Conservation (phyloP, 192 early-diverging fungal species). For the Obelidium mucronatum region DNA sequence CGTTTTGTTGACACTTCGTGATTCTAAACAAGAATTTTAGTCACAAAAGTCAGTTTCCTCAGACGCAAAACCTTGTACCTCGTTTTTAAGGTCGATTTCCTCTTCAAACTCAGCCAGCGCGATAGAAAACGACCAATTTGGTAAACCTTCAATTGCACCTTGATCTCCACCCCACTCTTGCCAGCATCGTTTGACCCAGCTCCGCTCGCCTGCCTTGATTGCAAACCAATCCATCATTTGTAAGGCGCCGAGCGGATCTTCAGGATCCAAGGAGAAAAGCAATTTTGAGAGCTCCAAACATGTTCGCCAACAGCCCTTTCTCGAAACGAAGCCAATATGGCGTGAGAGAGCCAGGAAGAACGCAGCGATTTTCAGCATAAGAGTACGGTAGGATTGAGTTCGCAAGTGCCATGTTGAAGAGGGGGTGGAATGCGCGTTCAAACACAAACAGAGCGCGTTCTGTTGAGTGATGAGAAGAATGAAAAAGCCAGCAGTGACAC, state of each 20-base stretch:
- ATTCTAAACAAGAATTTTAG: conserved; percentile 16
- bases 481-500: background rate
- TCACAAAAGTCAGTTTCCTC: background rate
- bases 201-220: conserved; percentile 73
- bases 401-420: conserved; percentile 75
- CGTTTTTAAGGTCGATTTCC: conserved; percentile 52
- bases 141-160: conserved; percentile 47
- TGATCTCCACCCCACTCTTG: conserved; percentile 48
- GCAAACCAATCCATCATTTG: conserved; percentile 88
- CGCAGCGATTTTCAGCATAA: conserved; percentile 77
- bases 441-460: conserved; percentile 90
- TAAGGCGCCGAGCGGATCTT: conserved; percentile 79
- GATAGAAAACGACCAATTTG: conserved; percentile 78
- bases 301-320: conserved; percentile 95
- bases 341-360: conserved; percentile 84
- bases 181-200: conserved; percentile 51
- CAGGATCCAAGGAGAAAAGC: conserved; percentile 75
- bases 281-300: conserved; percentile 89
- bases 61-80: background rate
- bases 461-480: background rate
- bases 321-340: conserved; percentile 82
- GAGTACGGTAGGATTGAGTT: conserved; percentile 73
- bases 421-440: conserved; percentile 80
- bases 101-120: conserved; percentile 83
- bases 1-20: conserved; percentile 59